Base-by-base conservation (phyloP, 441 rosid species). In the Erodium trifolium region DNA sequence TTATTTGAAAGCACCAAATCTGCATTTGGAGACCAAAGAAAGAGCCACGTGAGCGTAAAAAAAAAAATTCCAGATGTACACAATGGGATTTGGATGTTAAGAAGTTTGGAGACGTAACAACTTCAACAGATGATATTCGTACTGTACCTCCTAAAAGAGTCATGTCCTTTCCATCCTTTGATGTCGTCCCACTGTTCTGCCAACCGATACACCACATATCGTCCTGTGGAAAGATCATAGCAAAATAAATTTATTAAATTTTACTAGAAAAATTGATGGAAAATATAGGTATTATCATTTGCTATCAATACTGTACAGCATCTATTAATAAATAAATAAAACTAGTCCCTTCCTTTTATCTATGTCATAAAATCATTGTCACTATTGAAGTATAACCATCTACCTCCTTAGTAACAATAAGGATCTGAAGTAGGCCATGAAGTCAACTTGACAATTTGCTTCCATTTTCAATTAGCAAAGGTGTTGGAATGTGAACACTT, bases 201-300 rank as follows among this genome's bases (percentile, higher is more conserved):
- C 97, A 94, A 74, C 99, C 99, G 63, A 94, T 64, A 69, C 99
- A 94, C 97, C 97, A 91, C 8, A 59, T 68, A 68, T 86, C 77
- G 0, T 83, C 93, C 99, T 93, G 82, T 63, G 68, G 65, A 69
- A 72, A 67, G 13, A 34, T 43, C 69, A 63, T 37, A 55, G 69
- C 63, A 67, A 59, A 66, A 31, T 2, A 31, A 31, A 31, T 2
- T 31, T 31, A 31, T 31, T 31, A 31, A 31, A 31, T 31, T 31
- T 31, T 31, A 31, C 34, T 31, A 31, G 3, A 31, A 31, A 31
- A 31, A 31, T 2, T 0, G 34, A n/a, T 55, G 27, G 27, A 23
- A 23, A 23, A 23, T 23, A 23, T 23, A 23, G 27, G 27, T 0
- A 23, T 23, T 23, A 23, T 23, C 27, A 23, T 23, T 23, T 23